phyloP scores from a whole-genome alignment of 108 stramenopile species.

The Nitzschia sp. region DNA sequence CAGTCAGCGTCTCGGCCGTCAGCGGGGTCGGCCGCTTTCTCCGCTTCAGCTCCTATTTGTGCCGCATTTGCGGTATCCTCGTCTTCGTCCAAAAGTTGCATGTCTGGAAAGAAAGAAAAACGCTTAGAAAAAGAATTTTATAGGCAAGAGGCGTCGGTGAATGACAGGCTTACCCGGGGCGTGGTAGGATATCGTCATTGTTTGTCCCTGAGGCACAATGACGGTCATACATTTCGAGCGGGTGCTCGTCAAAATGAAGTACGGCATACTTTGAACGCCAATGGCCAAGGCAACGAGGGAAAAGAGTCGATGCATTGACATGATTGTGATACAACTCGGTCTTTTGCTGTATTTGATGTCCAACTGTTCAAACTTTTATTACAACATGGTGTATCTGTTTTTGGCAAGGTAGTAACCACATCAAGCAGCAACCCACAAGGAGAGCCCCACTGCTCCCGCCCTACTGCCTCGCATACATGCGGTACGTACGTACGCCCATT shows the following conservation, averaged over 20 bases:
- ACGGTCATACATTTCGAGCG: conserved; percentile 38
- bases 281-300: background rate
- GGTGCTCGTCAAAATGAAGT: conserved; percentile 28
- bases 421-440: too few relatives aligned
- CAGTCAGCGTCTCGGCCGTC: conserved; percentile 29
- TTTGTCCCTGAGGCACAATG: conserved; percentile 30
- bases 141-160: background rate
- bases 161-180: conserved; percentile 32
- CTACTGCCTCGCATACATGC: too few relatives aligned
- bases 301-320: background rate
- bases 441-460: too few relatives aligned
- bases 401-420: too few relatives aligned
- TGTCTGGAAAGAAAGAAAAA: conserved; percentile 19
- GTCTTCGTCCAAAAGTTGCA: conserved; percentile 7
- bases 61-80: conserved; percentile 13
- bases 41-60: background rate
- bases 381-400: too few relatives aligned
- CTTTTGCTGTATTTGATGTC: too few relatives aligned
- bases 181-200: conserved; percentile 24
- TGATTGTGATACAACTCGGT: too few relatives aligned
- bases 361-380: too few relatives aligned
- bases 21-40: background rate
- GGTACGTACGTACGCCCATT: too few relatives aligned
- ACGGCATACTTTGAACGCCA: conserved; percentile 21
- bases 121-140: background rate